phyloP scores from a whole-genome alignment of 2,329 filamentous ascomycete species.

The Pseudogymnoascus sp. region DNA sequence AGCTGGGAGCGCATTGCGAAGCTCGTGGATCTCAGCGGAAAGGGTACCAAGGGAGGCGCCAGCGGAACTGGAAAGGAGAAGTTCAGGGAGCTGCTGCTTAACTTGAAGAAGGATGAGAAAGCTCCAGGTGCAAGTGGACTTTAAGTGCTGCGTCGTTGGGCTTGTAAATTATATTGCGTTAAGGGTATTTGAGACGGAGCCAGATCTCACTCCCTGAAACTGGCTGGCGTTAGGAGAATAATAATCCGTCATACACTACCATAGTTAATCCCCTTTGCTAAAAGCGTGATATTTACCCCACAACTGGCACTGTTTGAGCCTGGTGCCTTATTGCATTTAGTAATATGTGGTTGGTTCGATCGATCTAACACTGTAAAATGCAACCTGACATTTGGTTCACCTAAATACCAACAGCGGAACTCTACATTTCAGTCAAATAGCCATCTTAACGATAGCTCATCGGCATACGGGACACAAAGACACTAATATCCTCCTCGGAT shows the following conservation, averaged over 20 bases:
- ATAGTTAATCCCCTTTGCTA: not conserved
- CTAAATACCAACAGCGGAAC: not conserved
- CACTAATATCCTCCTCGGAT: not conserved
- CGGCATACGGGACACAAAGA: not conserved
- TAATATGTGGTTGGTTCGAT: not conserved
- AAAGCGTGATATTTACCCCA: not conserved
- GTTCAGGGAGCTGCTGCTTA: slow-evolving; percentile 84
- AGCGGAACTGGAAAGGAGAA: slow-evolving; percentile 90
- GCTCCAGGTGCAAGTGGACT: slow-evolving; percentile 60
- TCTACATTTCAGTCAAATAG: not conserved
- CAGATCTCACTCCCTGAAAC: slow-evolving; percentile 6
- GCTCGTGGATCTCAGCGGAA: slow-evolving; percentile 93
- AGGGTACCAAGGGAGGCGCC: slow-evolving; percentile 78
- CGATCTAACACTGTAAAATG: not conserved
- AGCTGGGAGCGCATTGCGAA: slow-evolving; percentile 99
- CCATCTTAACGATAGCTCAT: not conserved
- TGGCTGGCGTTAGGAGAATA: slow-evolving; percentile 8
- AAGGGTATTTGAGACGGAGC: slow-evolving; percentile 7
- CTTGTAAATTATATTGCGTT: slow-evolving; percentile 8
- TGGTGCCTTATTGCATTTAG: not conserved
- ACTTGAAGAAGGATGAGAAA: slow-evolving; percentile 89
- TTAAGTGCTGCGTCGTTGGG: slow-evolving; percentile 29
- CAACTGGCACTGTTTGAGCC: not conserved
- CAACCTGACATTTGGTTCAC: not conserved
- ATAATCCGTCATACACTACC: not conserved